A percentile compares a stretch with the other conserved stretches of the same genome.
Evolutionary conservation across 1,139 yeast species (phyloP).

Genomic region (Yamadazyma jaroonii): DNA sequence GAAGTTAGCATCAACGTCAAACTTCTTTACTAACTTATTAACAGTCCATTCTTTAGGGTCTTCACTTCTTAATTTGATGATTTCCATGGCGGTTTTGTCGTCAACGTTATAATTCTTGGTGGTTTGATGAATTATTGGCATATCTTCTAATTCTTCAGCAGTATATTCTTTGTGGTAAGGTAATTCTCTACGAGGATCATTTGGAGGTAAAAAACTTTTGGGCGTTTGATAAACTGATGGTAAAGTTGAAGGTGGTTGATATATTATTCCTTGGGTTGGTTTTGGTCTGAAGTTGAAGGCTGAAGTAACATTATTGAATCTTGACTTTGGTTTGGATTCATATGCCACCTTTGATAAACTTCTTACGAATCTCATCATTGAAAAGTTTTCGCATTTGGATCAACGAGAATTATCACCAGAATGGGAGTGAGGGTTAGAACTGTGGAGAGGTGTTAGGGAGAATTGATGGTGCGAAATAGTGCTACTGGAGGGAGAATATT

Average conservation of each 20-base stretch:
- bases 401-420: neutral
- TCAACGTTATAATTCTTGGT: slow-evolving; percentile 59
- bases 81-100: slow-evolving; percentile 59
- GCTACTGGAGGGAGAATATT: too few relatives aligned
- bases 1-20: slow-evolving; percentile 27
- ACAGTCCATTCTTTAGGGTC: slow-evolving; percentile 71
- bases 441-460: too few relatives aligned
- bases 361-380: slow-evolving; percentile 12
- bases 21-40: slow-evolving; percentile 63
- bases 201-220: slow-evolving; percentile 62
- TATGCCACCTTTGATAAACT: slow-evolving; percentile 21
- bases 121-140: slow-evolving; percentile 48
- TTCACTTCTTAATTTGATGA: slow-evolving; percentile 54
- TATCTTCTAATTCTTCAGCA: slow-evolving; percentile 44
- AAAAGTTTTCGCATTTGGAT: neutral
- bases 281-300: slow-evolving; percentile 44
- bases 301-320: slow-evolving; percentile 37
- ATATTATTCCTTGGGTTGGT: slow-evolving; percentile 37
- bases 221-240: slow-evolving; percentile 53
- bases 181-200: slow-evolving; percentile 55
- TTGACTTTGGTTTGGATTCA: slow-evolving; percentile 38
- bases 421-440: too few relatives aligned
- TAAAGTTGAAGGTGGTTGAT: slow-evolving; percentile 37
- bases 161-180: slow-evolving; percentile 24
- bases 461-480: too few relatives aligned